These are phyloP conservation scores for Clarireedia hainanense DNA, from an alignment of 2,329 filamentous ascomycete species.

Conservation along the genomic window DNA sequence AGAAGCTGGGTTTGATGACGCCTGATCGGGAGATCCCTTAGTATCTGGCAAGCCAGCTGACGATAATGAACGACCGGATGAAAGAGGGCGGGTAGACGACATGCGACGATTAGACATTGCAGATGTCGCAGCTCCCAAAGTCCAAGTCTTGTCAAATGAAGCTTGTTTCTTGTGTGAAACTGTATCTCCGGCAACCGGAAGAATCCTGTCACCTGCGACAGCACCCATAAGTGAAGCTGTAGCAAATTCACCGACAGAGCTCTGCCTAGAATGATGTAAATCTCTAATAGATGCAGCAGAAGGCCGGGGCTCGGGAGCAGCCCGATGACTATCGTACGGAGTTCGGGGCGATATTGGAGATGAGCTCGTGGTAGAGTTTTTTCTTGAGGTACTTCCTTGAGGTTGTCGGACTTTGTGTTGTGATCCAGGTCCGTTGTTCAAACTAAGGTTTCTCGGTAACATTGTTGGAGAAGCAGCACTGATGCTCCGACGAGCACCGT, in stretches of 20 bases:
- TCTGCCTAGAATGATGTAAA: slow-evolving; percentile 74
- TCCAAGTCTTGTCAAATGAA: slow-evolving; percentile 66
- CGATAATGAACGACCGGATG: slow-evolving; percentile 2
- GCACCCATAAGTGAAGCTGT: slow-evolving; percentile 38
- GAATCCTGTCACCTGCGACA: slow-evolving; percentile 25
- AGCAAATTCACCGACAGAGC: slow-evolving; percentile 47
- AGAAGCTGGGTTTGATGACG: slow-evolving; percentile 22
- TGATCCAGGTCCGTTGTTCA: slow-evolving; percentile 23
- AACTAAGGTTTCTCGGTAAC: slow-evolving; percentile 24
- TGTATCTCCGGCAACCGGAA: slow-evolving; percentile 17
- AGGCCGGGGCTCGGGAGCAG: slow-evolving; percentile 44
- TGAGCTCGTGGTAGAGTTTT: slow-evolving; percentile 35
- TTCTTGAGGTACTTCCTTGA: slow-evolving; percentile 23
- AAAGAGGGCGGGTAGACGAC: slow-evolving; percentile 17
- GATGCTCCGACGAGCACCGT: slow-evolving; percentile 38
- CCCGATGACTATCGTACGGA: slow-evolving; percentile 31
- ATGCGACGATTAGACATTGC: slow-evolving; percentile 23
- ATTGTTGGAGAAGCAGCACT: slow-evolving; percentile 23
- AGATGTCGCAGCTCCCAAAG: slow-evolving; percentile 39
- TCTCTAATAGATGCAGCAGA: slow-evolving; percentile 78
- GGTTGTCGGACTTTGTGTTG: slow-evolving; percentile 22
- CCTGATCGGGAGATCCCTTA: slow-evolving; percentile 27
- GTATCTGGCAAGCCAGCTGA: slow-evolving; percentile 15
- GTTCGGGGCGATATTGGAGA: slow-evolving; percentile 35
- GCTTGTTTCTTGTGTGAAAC: slow-evolving; percentile 53